phyloP scores from a whole-genome alignment of 75 land plant species.

The Pseudotsuga menziesii region DNA sequence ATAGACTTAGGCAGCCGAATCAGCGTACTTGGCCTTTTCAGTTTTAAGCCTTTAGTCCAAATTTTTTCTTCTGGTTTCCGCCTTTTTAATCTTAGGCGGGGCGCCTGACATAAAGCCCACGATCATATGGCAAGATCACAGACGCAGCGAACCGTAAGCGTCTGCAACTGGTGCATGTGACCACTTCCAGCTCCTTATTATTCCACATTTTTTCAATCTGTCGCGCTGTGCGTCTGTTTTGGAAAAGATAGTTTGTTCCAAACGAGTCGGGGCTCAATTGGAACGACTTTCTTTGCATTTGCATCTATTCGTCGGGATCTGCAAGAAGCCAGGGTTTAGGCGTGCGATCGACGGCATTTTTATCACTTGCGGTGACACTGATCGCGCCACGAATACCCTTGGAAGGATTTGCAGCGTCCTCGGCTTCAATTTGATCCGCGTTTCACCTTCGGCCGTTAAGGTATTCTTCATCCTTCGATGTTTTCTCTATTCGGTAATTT shows the following conservation, averaged over 20 bases:
- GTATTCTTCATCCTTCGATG: not conserved
- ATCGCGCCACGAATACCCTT: not conserved
- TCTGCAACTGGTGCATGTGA: slow-evolving; percentile 4
- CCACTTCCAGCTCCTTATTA: not conserved
- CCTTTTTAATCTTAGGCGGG: not conserved
- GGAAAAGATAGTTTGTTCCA: too few species aligned
- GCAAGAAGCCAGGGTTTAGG: slow-evolving; percentile 4
- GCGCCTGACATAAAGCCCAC: not conserved
- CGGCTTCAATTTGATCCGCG: not conserved
- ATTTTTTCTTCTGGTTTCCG: not conserved
- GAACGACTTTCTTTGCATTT: not conserved
- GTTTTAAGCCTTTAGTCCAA: not conserved
- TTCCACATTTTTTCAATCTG: not conserved
- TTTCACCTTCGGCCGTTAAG: not conserved
- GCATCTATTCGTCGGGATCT: slow-evolving; percentile 3
- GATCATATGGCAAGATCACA: not conserved
- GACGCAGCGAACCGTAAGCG: not conserved
- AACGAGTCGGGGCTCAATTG: too few species aligned
- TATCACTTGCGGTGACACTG: not conserved
- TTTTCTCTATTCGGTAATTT: not conserved
- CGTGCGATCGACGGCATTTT: not conserved
- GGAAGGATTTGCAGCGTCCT: not conserved
- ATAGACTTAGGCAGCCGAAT: too few species aligned
- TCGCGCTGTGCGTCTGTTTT: too few species aligned
- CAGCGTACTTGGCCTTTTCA: not conserved